Evolutionary conservation across 2,329 filamentous ascomycete genomes (phyloP).

Genomic region (Trichoderma semiorbis): DNA sequence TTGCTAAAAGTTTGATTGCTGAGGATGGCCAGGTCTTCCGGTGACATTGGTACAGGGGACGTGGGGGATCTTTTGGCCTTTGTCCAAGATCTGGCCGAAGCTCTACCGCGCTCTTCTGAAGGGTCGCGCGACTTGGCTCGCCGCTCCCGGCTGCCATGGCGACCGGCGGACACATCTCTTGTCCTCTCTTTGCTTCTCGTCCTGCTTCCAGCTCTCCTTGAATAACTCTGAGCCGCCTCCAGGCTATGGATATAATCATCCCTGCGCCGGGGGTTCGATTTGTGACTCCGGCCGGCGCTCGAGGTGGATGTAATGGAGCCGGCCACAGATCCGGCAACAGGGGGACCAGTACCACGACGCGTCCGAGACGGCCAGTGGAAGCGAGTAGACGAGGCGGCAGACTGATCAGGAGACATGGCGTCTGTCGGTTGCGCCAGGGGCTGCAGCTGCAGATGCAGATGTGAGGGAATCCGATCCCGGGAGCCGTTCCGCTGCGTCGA

Average conservation of each 20-base stretch:
- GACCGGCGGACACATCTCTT: constrained; percentile 41
- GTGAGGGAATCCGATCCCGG: constrained; percentile 73
- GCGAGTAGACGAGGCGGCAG: constrained; percentile 49
- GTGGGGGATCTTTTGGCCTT: constrained; percentile 84
- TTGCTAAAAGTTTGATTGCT: constrained; percentile 40
- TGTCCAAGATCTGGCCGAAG: constrained; percentile 60
- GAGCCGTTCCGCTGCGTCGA: constrained; percentile 65
- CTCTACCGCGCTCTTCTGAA: constrained; percentile 69
- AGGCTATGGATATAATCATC: constrained; percentile 86
- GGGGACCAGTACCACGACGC: constrained; percentile 49
- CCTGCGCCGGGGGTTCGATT: constrained; percentile 57
- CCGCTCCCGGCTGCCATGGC: constrained; percentile 47
- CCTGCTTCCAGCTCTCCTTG: constrained; percentile 52
- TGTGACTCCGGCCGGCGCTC: constrained; percentile 48
- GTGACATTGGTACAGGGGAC: constrained; percentile 91
- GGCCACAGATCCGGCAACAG: constrained; percentile 53
- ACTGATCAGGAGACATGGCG: constrained; percentile 55
- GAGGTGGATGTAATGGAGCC: constrained; percentile 57
- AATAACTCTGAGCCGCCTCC: constrained; percentile 68
- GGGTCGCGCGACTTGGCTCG: constrained; percentile 55
- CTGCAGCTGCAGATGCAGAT: constrained; percentile 62
- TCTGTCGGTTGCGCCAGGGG: constrained; percentile 50
- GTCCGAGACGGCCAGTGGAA: constrained; percentile 52
- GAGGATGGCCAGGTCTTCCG: constrained; percentile 71
- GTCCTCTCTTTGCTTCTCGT: constrained; percentile 50